phyloP scores from a whole-genome alignment of 2,329 filamentous ascomycete genomes.

The Bipolaris cookei region DNA sequence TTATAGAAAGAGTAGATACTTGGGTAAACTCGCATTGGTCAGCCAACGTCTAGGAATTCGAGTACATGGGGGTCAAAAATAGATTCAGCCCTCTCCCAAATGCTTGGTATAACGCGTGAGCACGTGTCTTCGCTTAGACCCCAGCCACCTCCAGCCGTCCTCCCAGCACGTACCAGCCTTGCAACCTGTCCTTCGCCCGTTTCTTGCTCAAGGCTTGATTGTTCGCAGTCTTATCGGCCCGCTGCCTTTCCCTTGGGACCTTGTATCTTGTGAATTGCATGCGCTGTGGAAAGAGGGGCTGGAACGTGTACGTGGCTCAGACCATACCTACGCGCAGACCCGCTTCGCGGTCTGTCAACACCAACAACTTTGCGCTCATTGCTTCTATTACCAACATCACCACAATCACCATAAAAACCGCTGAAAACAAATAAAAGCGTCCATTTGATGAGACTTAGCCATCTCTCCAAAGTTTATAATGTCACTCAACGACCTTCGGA shows the following conservation, averaged over 20 bases:
- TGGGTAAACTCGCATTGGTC: neutral
- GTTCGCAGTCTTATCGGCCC: neutral
- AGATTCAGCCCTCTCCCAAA: neutral
- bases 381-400: neutral
- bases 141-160: neutral
- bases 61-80: neutral
- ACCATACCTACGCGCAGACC: constrained; percentile 3
- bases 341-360: constrained; percentile 1
- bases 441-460: neutral
- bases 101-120: constrained; percentile 2
- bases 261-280: neutral
- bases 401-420: neutral
- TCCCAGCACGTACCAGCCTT: constrained; percentile 1
- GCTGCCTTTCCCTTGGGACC: neutral
- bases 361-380: neutral
- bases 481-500: constrained; percentile 7
- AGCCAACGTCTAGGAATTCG: neutral
- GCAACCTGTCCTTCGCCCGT: constrained; percentile 1
- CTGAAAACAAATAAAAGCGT: neutral
- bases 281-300: neutral
- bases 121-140: constrained; percentile 12
- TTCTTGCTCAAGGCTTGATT: neutral
- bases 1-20: neutral
- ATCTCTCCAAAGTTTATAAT: constrained; percentile 1
- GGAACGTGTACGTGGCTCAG: neutral